Percentiles rank a stretch among this genome's conserved stretches.
phyloP scores from a whole-genome alignment of 1,284 basidiomycete genomes.

The Malassezia arunalokei region DNA sequence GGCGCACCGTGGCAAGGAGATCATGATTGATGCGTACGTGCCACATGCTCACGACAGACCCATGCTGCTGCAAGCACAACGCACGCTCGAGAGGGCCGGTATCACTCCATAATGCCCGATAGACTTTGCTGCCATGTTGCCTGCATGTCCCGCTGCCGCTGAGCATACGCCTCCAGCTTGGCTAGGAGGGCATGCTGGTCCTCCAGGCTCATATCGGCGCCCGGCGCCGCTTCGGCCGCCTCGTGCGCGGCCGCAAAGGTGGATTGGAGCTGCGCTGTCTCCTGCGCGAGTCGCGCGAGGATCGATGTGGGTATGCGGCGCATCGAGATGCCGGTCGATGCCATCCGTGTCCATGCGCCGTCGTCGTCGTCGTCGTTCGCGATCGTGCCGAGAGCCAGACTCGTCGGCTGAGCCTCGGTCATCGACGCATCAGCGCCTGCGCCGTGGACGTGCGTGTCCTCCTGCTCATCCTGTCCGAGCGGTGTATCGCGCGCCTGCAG shows the following conservation, averaged over 20 bases:
- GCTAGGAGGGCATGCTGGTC: neutral
- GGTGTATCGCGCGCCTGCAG: neutral
- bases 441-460: neutral
- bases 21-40: conserved; percentile 58
- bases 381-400: conserved; percentile 12
- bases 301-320: neutral
- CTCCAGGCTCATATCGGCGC: conserved; percentile 4
- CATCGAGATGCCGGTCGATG: neutral
- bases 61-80: conserved; percentile 52
- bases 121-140: neutral
- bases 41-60: conserved; percentile 3
- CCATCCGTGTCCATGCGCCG: conserved; percentile 2
- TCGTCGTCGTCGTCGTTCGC: conserved; percentile 10
- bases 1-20: conserved; percentile 51
- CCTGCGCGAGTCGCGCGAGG: conserved; percentile 4
- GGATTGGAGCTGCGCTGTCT: conserved; percentile 1
- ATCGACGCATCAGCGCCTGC: neutral
- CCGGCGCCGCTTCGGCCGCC: conserved; percentile 6
- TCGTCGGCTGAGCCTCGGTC: neutral
- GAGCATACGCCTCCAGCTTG: neutral
- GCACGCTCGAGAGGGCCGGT: conserved; percentile 49
- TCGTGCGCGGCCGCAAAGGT: neutral
- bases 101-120: neutral
- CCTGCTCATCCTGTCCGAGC: neutral
- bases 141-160: conserved; percentile 7